A percentile compares a stretch with the other conserved stretches of the same genome.
Evolutionary conservation across 768 basidiomycete genomes (phyloP).

Genomic region (Gymnopilus junonius): DNA sequence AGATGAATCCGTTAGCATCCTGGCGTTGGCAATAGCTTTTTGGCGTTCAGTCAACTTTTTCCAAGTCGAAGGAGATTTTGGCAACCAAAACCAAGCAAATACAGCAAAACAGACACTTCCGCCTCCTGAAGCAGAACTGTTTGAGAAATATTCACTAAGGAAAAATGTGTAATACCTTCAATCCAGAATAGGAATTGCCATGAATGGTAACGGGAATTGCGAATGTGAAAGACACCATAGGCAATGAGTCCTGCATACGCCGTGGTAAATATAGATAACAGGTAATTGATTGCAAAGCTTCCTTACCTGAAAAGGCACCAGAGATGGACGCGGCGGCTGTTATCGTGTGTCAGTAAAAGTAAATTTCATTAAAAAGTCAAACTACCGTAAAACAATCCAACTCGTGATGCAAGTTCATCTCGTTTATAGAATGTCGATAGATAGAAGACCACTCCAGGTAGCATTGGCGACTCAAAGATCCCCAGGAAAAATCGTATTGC

Average conservation of each 20-base stretch:
- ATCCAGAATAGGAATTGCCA: conserved; percentile 62
- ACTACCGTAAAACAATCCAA: conserved; percentile 53
- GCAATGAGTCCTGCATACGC: conserved; percentile 40
- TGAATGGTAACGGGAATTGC: conserved; percentile 42
- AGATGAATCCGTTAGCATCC: conserved; percentile 52
- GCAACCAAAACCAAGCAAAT: conserved; percentile 52
- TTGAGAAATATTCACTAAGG: neutral
- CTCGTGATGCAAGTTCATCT: conserved; percentile 52
- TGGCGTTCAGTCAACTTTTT: conserved; percentile 38
- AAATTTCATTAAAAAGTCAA: conserved; percentile 39
- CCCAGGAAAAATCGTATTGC: conserved; percentile 55
- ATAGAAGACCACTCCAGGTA: conserved; percentile 55
- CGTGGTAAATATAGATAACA: neutral
- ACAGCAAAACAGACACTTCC: conserved; percentile 46
- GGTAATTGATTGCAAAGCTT: neutral
- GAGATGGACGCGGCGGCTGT: conserved; percentile 49
- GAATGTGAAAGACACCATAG: conserved; percentile 56
- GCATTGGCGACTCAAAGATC: conserved; percentile 53
- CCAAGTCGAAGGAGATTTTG: conserved; percentile 47
- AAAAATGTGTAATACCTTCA: conserved; percentile 38
- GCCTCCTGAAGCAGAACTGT: conserved; percentile 37
- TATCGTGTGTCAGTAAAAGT: neutral
- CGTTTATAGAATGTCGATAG: conserved; percentile 57
- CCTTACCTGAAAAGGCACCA: conserved; percentile 49
- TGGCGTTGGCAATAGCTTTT: conserved; percentile 43